Conservation (phyloP, 2,329 filamentous ascomycete genomes). For the Microdochium paspali region DNA sequence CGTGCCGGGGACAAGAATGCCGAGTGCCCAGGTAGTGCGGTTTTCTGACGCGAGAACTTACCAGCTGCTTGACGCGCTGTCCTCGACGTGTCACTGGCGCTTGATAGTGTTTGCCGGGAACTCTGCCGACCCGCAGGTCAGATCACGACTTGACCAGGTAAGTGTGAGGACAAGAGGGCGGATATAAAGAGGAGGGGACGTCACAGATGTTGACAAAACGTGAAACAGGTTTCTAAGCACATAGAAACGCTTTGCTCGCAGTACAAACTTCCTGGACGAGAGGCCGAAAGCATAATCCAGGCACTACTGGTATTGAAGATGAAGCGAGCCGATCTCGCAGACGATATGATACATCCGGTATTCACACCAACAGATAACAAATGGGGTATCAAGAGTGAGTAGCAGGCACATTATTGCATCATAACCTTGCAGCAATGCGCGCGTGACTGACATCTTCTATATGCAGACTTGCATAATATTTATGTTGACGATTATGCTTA, state of each 20-base stretch:
- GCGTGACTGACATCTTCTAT: background rate
- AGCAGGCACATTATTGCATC: background rate
- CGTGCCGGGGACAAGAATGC: constrained; percentile 45
- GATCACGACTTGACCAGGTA: constrained; percentile 15
- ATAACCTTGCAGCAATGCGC: background rate
- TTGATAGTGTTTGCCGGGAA: constrained; percentile 47
- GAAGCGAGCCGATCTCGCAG: constrained; percentile 35
- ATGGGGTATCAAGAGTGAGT: constrained; percentile 42
- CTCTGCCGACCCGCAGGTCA: constrained; percentile 23
- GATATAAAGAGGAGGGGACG: background rate
- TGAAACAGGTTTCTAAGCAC: constrained; percentile 8
- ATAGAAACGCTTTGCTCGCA: constrained; percentile 16
- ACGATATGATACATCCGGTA: constrained; percentile 40
- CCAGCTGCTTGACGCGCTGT: constrained; percentile 40
- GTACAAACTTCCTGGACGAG: constrained; percentile 29
- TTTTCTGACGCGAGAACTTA: constrained; percentile 49
- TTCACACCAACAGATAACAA: constrained; percentile 48
- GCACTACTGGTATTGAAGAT: constrained; percentile 42
- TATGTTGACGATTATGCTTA: constrained; percentile 47
- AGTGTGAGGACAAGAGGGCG: constrained; percentile 1
- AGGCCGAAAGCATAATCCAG: constrained; percentile 48
- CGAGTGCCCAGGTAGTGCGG: constrained; percentile 48
- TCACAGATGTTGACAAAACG: constrained; percentile 2
- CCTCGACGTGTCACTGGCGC: constrained; percentile 32
- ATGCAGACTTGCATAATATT: constrained; percentile 46